Base-by-base conservation (phyloP, 441 rosid genomes). In the Populus hybrid region DNA sequence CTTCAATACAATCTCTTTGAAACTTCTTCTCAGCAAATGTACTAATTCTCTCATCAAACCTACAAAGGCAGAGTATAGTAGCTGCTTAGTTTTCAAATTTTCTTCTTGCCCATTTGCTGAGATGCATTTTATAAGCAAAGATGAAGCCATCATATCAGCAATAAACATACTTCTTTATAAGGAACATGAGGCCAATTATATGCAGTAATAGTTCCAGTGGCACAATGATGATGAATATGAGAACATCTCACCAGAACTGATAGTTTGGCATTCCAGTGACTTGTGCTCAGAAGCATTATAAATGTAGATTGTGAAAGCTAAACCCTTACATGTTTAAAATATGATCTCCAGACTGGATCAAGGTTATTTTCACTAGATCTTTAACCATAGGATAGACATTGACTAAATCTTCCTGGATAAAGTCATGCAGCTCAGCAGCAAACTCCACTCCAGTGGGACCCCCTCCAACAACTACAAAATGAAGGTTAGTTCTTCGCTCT, bases 401-500 rank as follows among this genome's bases (percentile, higher is more conserved):
- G 72, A 85, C 82, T 65, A 95, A 66, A 84, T 95, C 98, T 84
- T 95, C 99, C 74, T 64, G 70, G 38, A 95, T 77, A 84, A 80
- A 95, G 85, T 95, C 99, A 71, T 95, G 99, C 77, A 95, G 83
- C 86, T 95, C 99, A 6, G 97, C 99, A 69, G 97, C 95, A 90
- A 93, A 95, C 89, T 93, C 99, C 57, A 95, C 97, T 70, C 99
- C 99, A 73, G 99, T 95, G 7, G 99, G 99, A 73, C 99, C 98
- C 9, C 99, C 99, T 70, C 98, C 98, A 50, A 95, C 98, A 66
- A 95, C 87, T 70, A 95, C 93, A 77, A 95, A 95, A 85, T 92
- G 98, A 80, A 95, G 98, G 82, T 86, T 88, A 24, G 70, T 87
- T 79, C 88, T 89, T 73, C 88, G 85, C 80, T 93, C 92, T 75